Percentiles rank a stretch among this genome's conserved stretches.
Evolutionary conservation across 176 grass and related monocot species (phyloP).

Genomic region (Carex pumila): DNA sequence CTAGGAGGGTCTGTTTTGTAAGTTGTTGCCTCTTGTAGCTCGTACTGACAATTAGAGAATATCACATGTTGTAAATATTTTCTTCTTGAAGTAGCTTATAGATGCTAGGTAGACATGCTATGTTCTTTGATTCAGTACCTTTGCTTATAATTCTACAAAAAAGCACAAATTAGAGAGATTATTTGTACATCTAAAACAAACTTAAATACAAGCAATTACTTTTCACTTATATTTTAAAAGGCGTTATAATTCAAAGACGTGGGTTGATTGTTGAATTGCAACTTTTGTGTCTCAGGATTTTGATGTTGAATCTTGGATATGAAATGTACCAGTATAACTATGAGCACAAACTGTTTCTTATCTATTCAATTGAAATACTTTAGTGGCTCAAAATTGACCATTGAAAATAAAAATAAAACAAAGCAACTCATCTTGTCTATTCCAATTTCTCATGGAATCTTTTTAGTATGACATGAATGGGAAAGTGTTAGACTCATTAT

Average conservation of each 20-base stretch:
- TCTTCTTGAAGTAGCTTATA: too few species aligned
- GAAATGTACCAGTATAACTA: neutral
- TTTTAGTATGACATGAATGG: slow-evolving; percentile 92
- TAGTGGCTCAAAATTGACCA: neutral
- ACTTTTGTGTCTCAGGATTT: neutral
- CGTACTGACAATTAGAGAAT: too few species aligned
- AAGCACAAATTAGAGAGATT: too few species aligned
- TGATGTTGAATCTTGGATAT: neutral
- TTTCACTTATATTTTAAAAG: neutral
- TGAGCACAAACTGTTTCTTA: neutral
- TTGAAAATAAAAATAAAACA: too few species aligned
- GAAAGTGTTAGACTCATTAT: slow-evolving; percentile 69
- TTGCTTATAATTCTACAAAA: too few species aligned
- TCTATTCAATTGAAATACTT: neutral
- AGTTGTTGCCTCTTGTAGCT: too few species aligned
- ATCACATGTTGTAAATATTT: too few species aligned
- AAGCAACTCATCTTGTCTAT: neutral
- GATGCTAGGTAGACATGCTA: too few species aligned
- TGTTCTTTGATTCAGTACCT: too few species aligned
- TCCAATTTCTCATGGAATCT: neutral
- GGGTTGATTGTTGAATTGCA: neutral
- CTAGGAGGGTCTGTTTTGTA: too few species aligned
- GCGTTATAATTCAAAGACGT: neutral
- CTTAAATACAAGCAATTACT: neutral
- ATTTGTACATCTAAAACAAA: too few species aligned